Evolutionary conservation across 148 eudicot species (phyloP).

Genomic region (Silene uniflora): DNA sequence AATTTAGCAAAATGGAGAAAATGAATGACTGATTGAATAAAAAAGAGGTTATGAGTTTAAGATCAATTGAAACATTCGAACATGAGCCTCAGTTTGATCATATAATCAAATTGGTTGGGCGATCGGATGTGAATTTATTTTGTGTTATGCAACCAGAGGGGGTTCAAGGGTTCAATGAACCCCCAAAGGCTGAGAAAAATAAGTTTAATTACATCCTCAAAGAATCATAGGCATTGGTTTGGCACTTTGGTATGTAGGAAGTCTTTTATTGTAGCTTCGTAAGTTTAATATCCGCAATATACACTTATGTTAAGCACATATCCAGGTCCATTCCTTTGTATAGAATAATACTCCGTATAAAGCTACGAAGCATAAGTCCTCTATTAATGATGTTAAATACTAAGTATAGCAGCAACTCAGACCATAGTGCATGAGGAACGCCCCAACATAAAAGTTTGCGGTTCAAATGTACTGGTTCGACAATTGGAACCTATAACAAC

Average conservation of each 20-base stretch:
- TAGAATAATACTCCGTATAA: neutral
- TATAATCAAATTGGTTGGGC: neutral
- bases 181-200: neutral
- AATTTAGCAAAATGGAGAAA: conserved; percentile 9
- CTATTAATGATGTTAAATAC: neutral
- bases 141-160: neutral
- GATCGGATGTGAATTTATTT: neutral
- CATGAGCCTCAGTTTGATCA: neutral
- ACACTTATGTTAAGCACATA: neutral
- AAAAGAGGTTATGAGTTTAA: neutral
- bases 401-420: neutral
- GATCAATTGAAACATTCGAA: neutral
- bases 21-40: neutral
- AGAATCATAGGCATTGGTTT: neutral
- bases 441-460: neutral
- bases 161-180: too few species aligned
- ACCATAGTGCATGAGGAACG: neutral
- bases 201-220: neutral
- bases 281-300: neutral
- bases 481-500: neutral
- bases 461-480: neutral
- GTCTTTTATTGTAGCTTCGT: neutral
- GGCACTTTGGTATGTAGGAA: neutral
- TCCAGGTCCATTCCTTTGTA: neutral
- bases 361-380: neutral